Percentiles rank a stretch among this genome's conserved stretches.
These are phyloP conservation scores for Pseudopyricularia cyperi DNA, from an alignment of 2,329 filamentous ascomycete species.

Conservation along the genomic window DNA sequence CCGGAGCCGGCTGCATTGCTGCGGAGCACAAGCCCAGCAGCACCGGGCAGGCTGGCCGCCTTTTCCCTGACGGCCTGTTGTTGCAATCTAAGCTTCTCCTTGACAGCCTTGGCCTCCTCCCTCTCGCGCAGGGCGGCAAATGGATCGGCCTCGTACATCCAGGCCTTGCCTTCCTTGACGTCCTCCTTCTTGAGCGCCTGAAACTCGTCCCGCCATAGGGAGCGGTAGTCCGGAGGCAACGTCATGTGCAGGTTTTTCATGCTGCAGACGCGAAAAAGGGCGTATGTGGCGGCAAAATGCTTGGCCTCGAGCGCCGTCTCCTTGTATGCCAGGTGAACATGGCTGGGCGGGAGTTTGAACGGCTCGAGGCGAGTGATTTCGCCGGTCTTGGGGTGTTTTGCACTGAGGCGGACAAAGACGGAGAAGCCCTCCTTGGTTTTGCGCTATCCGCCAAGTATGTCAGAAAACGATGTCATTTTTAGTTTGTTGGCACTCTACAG, in stretches of 20 bases:
- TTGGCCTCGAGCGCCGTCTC: conserved; percentile 78
- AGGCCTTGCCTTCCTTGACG: conserved; percentile 62
- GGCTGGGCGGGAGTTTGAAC: conserved; percentile 65
- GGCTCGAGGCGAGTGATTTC: conserved; percentile 64
- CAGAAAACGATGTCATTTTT: background rate
- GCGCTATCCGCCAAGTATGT: conserved; percentile 20
- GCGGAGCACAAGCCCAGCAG: conserved; percentile 40
- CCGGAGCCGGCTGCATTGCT: conserved; percentile 24
- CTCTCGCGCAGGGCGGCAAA: conserved; percentile 71
- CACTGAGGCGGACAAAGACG: conserved; percentile 67
- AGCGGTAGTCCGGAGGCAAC: conserved; percentile 78
- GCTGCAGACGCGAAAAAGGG: conserved; percentile 79
- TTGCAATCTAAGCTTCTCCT: conserved; percentile 70
- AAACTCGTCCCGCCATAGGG: conserved; percentile 79
- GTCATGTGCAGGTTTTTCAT: conserved; percentile 95
- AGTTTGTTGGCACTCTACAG: background rate
- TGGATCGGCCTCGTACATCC: conserved; percentile 93
- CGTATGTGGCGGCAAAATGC: conserved; percentile 87
- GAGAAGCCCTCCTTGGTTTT: conserved; percentile 64
- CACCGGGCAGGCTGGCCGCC: conserved; percentile 49
- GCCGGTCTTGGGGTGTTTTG: conserved; percentile 68
- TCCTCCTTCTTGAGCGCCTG: conserved; percentile 70
- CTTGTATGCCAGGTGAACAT: conserved; percentile 63
- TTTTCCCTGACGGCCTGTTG: conserved; percentile 55
- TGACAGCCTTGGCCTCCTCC: conserved; percentile 61